Percentiles rank a stretch among this genome's conserved stretches.
These are phyloP conservation scores for Mycena galericulata DNA, from an alignment of 768 basidiomycete species.

Conservation along the genomic window DNA sequence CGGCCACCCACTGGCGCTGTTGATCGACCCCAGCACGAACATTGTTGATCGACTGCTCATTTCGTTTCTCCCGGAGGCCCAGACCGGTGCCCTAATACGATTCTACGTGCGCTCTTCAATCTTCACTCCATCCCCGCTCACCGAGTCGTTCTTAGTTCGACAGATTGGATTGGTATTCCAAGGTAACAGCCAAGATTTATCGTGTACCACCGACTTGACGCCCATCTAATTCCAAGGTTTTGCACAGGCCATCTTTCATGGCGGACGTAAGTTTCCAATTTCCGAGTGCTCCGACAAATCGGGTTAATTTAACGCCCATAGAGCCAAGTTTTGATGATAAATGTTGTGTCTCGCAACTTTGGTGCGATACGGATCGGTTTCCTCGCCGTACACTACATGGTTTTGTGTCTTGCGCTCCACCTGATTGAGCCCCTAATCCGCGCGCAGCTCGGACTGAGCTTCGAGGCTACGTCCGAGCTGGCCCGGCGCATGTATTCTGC, in stretches of 20 bases:
- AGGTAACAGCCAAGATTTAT: conserved; percentile 19
- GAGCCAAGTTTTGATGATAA: conserved; percentile 10
- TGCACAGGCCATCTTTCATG: conserved; percentile 42
- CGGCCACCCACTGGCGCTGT: conserved; percentile 38
- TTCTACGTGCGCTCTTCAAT: conserved; percentile 37
- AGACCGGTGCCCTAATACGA: conserved; percentile 32
- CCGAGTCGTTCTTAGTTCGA: conserved; percentile 26
- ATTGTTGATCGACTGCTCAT: conserved; percentile 33
- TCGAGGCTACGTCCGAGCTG: conserved; percentile 29
- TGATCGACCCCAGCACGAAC: conserved; percentile 37
- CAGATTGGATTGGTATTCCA: conserved; percentile 37
- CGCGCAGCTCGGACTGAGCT: conserved; percentile 34
- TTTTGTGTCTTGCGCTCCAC: conserved; percentile 40
- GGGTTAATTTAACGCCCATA: background rate
- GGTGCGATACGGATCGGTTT: conserved; percentile 28
- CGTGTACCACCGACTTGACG: background rate
- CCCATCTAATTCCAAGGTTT: conserved; percentile 25
- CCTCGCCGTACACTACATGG: conserved; percentile 40
- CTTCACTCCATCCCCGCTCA: background rate
- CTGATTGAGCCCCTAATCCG: conserved; percentile 38
- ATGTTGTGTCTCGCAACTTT: conserved; percentile 16
- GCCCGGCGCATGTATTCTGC: conserved; percentile 40
- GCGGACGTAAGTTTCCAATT: conserved; percentile 27
- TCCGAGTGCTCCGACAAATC: background rate
- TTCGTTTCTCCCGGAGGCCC: conserved; percentile 32